phyloP scores from a whole-genome alignment of 306 rosid species.

The Trifolium dubium region DNA sequence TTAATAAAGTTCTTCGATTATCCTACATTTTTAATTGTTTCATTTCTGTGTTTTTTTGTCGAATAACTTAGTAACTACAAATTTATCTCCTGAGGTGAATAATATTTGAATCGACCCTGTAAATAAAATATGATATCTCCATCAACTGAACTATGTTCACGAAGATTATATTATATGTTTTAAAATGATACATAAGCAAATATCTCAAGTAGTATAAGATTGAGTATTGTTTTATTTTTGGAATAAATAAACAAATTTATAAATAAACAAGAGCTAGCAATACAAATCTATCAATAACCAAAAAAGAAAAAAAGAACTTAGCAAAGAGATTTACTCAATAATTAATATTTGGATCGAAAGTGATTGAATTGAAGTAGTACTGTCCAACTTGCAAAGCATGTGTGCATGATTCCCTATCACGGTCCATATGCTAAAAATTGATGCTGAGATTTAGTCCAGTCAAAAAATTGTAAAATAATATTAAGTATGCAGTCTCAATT shows the following conservation, averaged over 20 bases:
- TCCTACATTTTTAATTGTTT: neutral
- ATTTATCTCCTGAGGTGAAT: too few relatives aligned
- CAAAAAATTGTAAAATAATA: neutral
- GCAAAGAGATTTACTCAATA: neutral
- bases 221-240: neutral
- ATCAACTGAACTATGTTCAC: too few relatives aligned
- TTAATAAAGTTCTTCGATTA: constrained; percentile 4
- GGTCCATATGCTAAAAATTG: neutral
- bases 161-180: too few relatives aligned
- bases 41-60: too few relatives aligned
- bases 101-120: too few relatives aligned
- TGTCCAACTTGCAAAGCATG: constrained; percentile 10
- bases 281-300: too few relatives aligned
- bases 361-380: neutral
- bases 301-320: neutral
- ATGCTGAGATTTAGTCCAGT: neutral
- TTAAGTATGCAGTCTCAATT: neutral
- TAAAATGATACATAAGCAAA: too few relatives aligned
- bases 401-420: neutral
- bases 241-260: neutral
- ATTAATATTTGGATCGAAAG: neutral
- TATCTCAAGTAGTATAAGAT: too few relatives aligned
- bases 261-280: neutral
- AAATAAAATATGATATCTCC: too few relatives aligned
- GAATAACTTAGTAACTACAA: too few relatives aligned